Base-by-base conservation (phyloP, 148 eudicot species). In the Vaccinium darrowii region DNA sequence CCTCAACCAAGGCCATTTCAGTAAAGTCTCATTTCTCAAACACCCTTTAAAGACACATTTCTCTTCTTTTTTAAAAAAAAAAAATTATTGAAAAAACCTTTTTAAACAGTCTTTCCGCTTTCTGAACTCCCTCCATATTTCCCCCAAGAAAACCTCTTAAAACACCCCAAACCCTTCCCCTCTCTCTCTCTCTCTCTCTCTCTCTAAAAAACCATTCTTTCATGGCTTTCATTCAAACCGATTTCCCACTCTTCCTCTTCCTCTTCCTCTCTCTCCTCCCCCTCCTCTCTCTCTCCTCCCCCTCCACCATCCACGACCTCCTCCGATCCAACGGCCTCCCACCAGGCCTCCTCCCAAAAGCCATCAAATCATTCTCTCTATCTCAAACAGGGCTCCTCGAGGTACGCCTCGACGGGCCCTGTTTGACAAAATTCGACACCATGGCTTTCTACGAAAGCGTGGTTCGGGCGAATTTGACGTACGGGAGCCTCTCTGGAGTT, bases 361-460 rank as follows among this genome's bases (percentile, higher is more conserved):
- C 90, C 76, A 91, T 94, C 0, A 90, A 93, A 79, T 92, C 94
- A 39, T 95, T 87, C 87, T 90, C 89, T 4, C 83, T 89, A 3
- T 87, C 93, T 11, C 82, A 87, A 51, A 77, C 79, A 10, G 97
- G 97, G 0, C 87, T 88, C 19, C 80, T 95, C 1, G 93, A 93
- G 50, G 95, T 95, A 1, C 86, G 71, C 11, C 86, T 95, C 0
- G 92, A 93, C 1, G 88, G 90, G 0, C 98, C 98, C 4, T 95
- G 98, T 76, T 83, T 93, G 27, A 90, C 98, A 25, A 91, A 92
- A 51, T 95, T 91, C 71, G 98, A 95, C 30, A 93, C 95, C 25
- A 84, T 95, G 91, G 98, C 94, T 4, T 86, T 85, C 15, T 95
- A 91, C 80, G 98, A 95, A 6, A 93, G 93, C 47, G 91, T 89